These are phyloP conservation scores for Blumeriella jaapii DNA, from an alignment of 2,329 filamentous ascomycete species.

Conservation along the genomic window DNA sequence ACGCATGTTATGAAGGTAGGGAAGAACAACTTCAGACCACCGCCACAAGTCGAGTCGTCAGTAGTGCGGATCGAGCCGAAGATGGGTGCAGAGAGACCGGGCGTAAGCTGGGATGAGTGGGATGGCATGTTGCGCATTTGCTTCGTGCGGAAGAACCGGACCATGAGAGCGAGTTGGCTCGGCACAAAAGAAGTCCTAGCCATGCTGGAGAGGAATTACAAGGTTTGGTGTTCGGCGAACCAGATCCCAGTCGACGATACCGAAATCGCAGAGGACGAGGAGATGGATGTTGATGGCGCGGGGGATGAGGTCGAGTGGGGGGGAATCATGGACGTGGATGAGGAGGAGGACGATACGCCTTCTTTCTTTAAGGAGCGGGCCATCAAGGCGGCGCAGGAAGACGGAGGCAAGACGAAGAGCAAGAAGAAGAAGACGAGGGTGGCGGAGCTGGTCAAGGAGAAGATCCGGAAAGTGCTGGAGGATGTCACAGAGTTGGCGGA, in stretches of 20 bases:
- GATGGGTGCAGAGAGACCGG: constrained; percentile 60
- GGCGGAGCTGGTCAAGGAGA: constrained; percentile 69
- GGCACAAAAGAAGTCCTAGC: constrained; percentile 69
- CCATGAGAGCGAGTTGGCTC: constrained; percentile 69
- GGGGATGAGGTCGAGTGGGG: constrained; percentile 38
- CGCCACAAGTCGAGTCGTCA: constrained; percentile 82
- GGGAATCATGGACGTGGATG: constrained; percentile 40
- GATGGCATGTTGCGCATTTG: constrained; percentile 76
- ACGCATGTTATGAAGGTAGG: constrained; percentile 81
- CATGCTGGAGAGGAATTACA: constrained; percentile 80
- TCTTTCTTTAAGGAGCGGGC: constrained; percentile 66
- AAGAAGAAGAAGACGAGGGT: constrained; percentile 71
- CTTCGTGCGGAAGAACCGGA: constrained; percentile 86
- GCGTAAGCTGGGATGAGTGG: constrained; percentile 91
- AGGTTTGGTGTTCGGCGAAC: constrained; percentile 81
- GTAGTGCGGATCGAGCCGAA: constrained; percentile 88
- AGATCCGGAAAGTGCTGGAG: constrained; percentile 76
- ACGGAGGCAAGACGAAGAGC: constrained; percentile 47
- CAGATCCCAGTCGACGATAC: constrained; percentile 67
- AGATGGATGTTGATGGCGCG: constrained; percentile 36
- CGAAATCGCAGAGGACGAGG: constrained; percentile 32
- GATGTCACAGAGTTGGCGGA: constrained; percentile 70
- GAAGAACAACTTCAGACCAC: constrained; percentile 92
- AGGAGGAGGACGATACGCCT: constrained; percentile 56
- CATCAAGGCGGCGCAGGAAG: constrained; percentile 27